Conservation (phyloP, 2,329 filamentous ascomycete genomes). For the Fusarium liriodendri region DNA sequence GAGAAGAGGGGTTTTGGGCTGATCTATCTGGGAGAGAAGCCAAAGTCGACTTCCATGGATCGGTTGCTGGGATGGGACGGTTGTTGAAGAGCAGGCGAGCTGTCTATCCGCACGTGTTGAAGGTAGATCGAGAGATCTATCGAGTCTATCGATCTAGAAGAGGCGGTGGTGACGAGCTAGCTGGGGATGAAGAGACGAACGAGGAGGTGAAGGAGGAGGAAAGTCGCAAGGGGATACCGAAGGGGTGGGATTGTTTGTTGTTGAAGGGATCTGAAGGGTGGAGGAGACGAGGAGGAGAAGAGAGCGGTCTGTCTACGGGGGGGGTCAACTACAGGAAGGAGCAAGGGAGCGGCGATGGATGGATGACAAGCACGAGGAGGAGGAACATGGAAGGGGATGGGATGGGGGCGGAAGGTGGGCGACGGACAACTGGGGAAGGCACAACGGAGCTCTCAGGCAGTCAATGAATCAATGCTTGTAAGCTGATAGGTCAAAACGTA, state of each 20-base stretch:
- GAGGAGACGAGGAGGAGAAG: conserved; percentile 18
- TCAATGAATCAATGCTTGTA: conserved; percentile 41
- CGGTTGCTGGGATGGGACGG: conserved; percentile 9
- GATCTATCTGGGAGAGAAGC: conserved; percentile 26
- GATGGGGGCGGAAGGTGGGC: conserved; percentile 38
- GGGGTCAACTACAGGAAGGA: conserved; percentile 36
- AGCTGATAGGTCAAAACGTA: conserved; percentile 34
- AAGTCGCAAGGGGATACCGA: conserved; percentile 30
- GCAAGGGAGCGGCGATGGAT: conserved; percentile 35
- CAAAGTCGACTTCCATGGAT: conserved; percentile 32
- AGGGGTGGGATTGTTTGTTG: conserved; percentile 39
- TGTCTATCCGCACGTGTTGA: conserved; percentile 32
- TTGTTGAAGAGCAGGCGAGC: conserved; percentile 25
- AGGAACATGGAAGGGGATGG: conserved; percentile 26
- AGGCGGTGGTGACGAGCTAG: conserved; percentile 13
- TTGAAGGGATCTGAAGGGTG: conserved; percentile 37
- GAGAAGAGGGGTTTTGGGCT: conserved; percentile 10
- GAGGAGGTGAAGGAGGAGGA: conserved; percentile 17
- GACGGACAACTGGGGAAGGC: conserved; percentile 33
- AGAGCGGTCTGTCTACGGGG: conserved; percentile 42
- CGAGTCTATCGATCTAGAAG: conserved; percentile 30
- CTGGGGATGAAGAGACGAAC: conserved; percentile 6
- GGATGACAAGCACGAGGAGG: conserved; percentile 22
- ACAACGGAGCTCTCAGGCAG: conserved; percentile 37
- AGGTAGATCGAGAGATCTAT: conserved; percentile 24